These are phyloP conservation scores for Malus fusca DNA, from an alignment of 306 rosid genomes.

Conservation along the genomic window DNA sequence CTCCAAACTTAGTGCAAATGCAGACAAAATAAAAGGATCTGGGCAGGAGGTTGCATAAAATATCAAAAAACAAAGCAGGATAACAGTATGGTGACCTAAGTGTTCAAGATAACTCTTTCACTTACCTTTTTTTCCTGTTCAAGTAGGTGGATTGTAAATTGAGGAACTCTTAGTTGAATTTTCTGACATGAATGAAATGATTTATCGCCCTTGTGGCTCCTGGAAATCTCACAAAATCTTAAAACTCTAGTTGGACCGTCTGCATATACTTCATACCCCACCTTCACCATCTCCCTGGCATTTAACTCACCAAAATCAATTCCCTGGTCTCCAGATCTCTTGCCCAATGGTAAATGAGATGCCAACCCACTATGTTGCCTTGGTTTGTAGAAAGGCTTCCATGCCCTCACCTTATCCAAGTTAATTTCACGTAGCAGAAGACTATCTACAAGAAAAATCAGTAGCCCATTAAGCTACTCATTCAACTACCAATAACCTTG, in stretches of 20 bases:
- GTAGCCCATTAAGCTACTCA: slow-evolving; percentile 9
- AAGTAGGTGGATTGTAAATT: slow-evolving; percentile 54
- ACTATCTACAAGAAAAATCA: slow-evolving; percentile 48
- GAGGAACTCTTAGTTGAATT: slow-evolving; percentile 66
- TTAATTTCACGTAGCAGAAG: slow-evolving; percentile 65
- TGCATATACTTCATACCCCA: slow-evolving; percentile 89
- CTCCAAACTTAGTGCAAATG: neutral
- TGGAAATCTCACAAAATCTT: slow-evolving; percentile 65
- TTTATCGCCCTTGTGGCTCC: slow-evolving; percentile 45
- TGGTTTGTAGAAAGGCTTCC: slow-evolving; percentile 71
- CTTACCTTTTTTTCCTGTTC: slow-evolving; percentile 72
- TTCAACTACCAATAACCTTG: neutral
- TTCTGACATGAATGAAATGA: slow-evolving; percentile 41
- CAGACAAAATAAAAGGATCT: neutral
- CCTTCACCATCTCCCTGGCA: slow-evolving; percentile 43
- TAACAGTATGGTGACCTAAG: slow-evolving; percentile 11
- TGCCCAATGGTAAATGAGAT: slow-evolving; percentile 36
- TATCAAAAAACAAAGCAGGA: slow-evolving; percentile 9
- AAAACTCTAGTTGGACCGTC: slow-evolving; percentile 89
- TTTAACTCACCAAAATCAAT: slow-evolving; percentile 19
- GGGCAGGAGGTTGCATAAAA: neutral
- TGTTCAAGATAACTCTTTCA: slow-evolving; percentile 10
- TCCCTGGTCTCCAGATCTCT: slow-evolving; percentile 31
- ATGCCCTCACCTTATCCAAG: slow-evolving; percentile 78
- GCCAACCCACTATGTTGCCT: slow-evolving; percentile 54